These are phyloP conservation scores for Euptelea pleiosperma DNA, from an alignment of 164 flowering plant genomes.

Conservation along the genomic window DNA sequence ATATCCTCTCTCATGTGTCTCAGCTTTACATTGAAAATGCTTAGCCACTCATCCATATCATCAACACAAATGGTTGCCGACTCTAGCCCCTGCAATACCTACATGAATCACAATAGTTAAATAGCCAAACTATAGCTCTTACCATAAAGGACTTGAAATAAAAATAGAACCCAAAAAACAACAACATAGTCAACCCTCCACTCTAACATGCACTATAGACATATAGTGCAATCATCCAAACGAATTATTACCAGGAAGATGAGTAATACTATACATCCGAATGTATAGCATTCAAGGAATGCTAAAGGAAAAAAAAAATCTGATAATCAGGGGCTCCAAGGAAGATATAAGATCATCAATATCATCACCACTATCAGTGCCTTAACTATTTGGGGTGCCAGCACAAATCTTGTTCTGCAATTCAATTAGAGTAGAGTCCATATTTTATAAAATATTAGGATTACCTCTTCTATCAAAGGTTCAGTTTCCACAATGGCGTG, in stretches of 20 bases:
- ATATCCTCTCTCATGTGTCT: slow-evolving; percentile 99
- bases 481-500: slow-evolving; percentile 98
- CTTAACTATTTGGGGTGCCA: no score
- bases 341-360: no score
- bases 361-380: no score
- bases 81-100: slow-evolving; percentile 94
- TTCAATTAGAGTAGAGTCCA: background rate
- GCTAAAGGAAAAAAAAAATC: no score
- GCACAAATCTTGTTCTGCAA: background rate
- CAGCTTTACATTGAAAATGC: slow-evolving; percentile 93
- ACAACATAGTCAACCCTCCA: background rate
- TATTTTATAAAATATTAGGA: background rate
- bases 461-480: slow-evolving; percentile 86
- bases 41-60: slow-evolving; percentile 99
- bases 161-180: background rate
- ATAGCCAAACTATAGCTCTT: background rate
- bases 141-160: background rate
- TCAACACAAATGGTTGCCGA: slow-evolving; percentile 87
- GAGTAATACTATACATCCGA: no score
- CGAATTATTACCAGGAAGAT: slow-evolving; percentile 1
- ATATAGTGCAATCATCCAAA: background rate
- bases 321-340: no score
- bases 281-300: no score
- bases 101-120: slow-evolving; percentile 21
- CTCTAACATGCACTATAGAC: background rate